Percentiles rank a stretch among this genome's conserved stretches.
phyloP scores from a whole-genome alignment of 1,139 yeast species.

The Taphrina populina region DNA sequence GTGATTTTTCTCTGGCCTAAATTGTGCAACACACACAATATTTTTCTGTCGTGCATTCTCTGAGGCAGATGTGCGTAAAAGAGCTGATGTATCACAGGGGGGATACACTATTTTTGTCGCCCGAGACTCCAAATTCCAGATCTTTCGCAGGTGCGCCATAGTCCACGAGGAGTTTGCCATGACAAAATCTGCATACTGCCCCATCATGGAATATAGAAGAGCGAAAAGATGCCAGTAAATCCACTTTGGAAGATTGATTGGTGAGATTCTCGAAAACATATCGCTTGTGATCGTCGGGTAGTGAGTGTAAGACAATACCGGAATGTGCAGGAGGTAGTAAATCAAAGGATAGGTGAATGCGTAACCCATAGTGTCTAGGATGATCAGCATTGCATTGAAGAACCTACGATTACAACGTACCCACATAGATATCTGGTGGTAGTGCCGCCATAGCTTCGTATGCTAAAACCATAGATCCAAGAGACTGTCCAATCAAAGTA shows the following conservation, averaged over 20 bases:
- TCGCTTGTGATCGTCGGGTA: slow-evolving; percentile 88
- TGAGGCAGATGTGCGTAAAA: slow-evolving; percentile 43
- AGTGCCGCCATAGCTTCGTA: slow-evolving; percentile 68
- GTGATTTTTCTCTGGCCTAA: slow-evolving; percentile 94
- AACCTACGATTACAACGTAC: slow-evolving; percentile 21
- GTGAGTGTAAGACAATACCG: slow-evolving; percentile 84
- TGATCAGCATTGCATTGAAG: not conserved
- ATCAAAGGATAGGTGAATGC: slow-evolving; percentile 79
- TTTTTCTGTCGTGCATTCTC: slow-evolving; percentile 52
- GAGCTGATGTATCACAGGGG: slow-evolving; percentile 72
- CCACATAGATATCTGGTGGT: slow-evolving; percentile 88
- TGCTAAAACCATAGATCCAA: slow-evolving; percentile 70
- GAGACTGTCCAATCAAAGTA: slow-evolving; percentile 81
- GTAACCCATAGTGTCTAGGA: slow-evolving; percentile 73
- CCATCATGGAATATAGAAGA: slow-evolving; percentile 60
- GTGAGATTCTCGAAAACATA: slow-evolving; percentile 55
- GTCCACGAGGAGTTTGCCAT: slow-evolving; percentile 94
- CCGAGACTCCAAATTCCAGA: slow-evolving; percentile 43
- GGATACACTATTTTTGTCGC: slow-evolving; percentile 63
- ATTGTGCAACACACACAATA: slow-evolving; percentile 82
- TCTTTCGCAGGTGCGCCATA: slow-evolving; percentile 58
- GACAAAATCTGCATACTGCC: slow-evolving; percentile 63
- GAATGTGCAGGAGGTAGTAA: slow-evolving; percentile 57
- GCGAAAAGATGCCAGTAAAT: slow-evolving; percentile 66
- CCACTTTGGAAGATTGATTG: slow-evolving; percentile 50